These are phyloP conservation scores for Penicillium alfredii DNA, from an alignment of 495 filamentous ascomycete species.

Conservation along the genomic window DNA sequence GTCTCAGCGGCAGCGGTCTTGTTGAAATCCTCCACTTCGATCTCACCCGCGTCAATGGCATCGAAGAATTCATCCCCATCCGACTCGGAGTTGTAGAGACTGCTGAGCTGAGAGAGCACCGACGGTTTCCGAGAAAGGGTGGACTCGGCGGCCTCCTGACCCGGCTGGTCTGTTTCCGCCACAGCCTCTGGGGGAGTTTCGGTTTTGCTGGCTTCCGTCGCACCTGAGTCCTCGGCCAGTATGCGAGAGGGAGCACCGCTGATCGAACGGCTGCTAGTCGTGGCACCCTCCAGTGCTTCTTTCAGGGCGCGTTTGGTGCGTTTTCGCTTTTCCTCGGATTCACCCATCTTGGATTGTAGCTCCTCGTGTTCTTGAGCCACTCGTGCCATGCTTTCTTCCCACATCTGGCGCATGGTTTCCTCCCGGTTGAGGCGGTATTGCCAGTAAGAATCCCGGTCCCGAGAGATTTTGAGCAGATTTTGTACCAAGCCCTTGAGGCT, in stretches of 20 bases:
- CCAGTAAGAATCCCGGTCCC: slow-evolving; percentile 94
- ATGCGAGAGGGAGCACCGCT: slow-evolving; percentile 26
- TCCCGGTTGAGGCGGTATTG: slow-evolving; percentile 90
- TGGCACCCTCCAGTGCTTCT: slow-evolving; percentile 68
- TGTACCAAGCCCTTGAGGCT: slow-evolving; percentile 82
- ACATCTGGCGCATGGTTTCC: slow-evolving; percentile 80
- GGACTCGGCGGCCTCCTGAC: slow-evolving; percentile 6
- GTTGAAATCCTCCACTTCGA: slow-evolving; percentile 64
- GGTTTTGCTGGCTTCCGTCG: slow-evolving; percentile 13
- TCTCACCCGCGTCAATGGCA: slow-evolving; percentile 87
- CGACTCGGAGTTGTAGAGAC: slow-evolving; percentile 68
- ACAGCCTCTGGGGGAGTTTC: slow-evolving; percentile 10
- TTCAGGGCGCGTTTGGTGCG: slow-evolving; percentile 84
- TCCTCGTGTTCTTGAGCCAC: slow-evolving; percentile 91
- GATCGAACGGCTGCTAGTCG: slow-evolving; percentile 39
- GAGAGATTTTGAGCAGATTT: slow-evolving; percentile 82
- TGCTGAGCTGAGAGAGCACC: slow-evolving; percentile 31
- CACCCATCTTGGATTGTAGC: slow-evolving; percentile 77
- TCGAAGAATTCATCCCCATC: slow-evolving; percentile 97
- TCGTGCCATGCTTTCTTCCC: slow-evolving; percentile 97
- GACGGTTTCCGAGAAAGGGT: slow-evolving; percentile 25
- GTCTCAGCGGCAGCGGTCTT: slow-evolving; percentile 40
- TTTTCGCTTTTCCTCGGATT: slow-evolving; percentile 84
- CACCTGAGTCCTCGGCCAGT: slow-evolving; percentile 9
- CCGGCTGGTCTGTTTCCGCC: slow-evolving; percentile 6